Evolutionary conservation across 768 basidiomycete species (phyloP).

Genomic region (Grammothele lineata): DNA sequence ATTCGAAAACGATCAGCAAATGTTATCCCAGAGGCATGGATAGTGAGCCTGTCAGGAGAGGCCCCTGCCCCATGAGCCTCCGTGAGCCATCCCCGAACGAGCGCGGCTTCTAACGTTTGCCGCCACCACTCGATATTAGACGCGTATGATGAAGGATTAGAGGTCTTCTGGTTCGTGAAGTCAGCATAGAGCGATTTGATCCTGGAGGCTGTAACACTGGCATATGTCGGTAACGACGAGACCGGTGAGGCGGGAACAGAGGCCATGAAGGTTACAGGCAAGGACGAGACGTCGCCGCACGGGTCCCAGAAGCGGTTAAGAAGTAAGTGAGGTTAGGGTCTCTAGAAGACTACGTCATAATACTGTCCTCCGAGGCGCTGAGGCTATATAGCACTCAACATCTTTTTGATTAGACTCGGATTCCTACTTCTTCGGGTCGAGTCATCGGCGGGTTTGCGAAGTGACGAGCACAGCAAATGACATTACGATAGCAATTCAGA

Average conservation of each 20-base stretch:
- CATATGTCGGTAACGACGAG: slow-evolving; percentile 41
- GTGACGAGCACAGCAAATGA: too few relatives aligned
- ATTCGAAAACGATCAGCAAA: slow-evolving; percentile 59
- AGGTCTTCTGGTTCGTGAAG: slow-evolving; percentile 75
- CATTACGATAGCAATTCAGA: too few relatives aligned
- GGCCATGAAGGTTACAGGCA: slow-evolving; percentile 15
- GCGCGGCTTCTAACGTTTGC: slow-evolving; percentile 54
- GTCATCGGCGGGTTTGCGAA: too few relatives aligned
- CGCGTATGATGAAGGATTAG: slow-evolving; percentile 79
- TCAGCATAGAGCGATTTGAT: slow-evolving; percentile 86
- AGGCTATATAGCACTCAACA: too few relatives aligned
- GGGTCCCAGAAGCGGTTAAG: too few relatives aligned
- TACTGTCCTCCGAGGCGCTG: too few relatives aligned
- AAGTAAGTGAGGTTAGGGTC: too few relatives aligned
- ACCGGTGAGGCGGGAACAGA: slow-evolving; percentile 16
- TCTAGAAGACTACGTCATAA: too few relatives aligned
- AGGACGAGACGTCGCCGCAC: too few relatives aligned
- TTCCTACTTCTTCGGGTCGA: too few relatives aligned
- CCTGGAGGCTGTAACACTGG: slow-evolving; percentile 44
- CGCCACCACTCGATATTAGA: slow-evolving; percentile 91
- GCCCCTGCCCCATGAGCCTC: slow-evolving; percentile 10
- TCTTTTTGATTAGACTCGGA: too few relatives aligned
- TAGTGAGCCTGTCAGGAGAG: slow-evolving; percentile 47
- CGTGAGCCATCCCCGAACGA: slow-evolving; percentile 52
- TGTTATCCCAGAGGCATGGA: slow-evolving; percentile 45